Percentiles rank a stretch among this genome's conserved stretches.
phyloP scores from a whole-genome alignment of 768 basidiomycete genomes.

The Naganishia kalamii region DNA sequence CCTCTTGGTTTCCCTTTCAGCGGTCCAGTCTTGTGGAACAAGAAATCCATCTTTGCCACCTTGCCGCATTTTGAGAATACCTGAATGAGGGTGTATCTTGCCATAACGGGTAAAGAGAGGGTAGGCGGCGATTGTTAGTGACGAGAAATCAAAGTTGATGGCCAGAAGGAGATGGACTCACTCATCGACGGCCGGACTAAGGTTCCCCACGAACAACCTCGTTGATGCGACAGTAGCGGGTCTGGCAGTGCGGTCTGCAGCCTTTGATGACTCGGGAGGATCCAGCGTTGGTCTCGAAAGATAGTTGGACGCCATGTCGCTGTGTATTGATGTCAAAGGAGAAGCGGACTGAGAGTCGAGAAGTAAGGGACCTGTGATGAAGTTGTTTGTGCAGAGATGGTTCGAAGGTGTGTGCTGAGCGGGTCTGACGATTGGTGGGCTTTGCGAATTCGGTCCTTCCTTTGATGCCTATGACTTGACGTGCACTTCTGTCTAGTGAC shows the following conservation, averaged over 20 bases:
- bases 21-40: slow-evolving; percentile 88
- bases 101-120: slow-evolving; percentile 10
- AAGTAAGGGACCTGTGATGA: too few species aligned
- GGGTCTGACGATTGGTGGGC: too few species aligned
- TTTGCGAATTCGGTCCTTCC: too few species aligned
- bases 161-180: slow-evolving; percentile 46
- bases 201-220: slow-evolving; percentile 81
- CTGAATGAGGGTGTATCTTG: slow-evolving; percentile 78
- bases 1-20: slow-evolving; percentile 88
- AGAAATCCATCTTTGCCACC: slow-evolving; percentile 82
- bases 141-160: neutral
- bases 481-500: too few species aligned
- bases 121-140: slow-evolving; percentile 1
- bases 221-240: neutral
- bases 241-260: neutral
- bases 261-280: neutral
- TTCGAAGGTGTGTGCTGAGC: too few species aligned
- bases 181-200: slow-evolving; percentile 83
- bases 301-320: slow-evolving; percentile 7
- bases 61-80: slow-evolving; percentile 88
- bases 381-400: too few species aligned
- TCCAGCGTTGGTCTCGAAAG: neutral
- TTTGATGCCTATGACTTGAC: too few species aligned
- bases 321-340: neutral
- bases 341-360: neutral